Base-by-base conservation (phyloP, 139 green algal species). In the Chlamydomonas urium region DNA sequence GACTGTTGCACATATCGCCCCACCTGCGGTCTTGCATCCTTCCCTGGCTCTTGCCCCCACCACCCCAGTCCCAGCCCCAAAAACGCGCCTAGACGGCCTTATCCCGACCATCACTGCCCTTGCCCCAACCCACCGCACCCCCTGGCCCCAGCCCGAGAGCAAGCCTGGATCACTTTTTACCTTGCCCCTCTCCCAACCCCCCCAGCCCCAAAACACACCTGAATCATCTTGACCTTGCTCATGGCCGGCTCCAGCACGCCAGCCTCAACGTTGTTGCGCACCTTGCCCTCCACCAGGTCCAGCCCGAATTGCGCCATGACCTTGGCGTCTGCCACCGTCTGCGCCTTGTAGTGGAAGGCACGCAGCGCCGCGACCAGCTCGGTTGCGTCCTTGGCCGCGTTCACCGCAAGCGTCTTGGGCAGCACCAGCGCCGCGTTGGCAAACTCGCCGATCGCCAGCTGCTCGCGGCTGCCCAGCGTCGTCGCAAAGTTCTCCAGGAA, bases 391-490 rank as follows among this genome's bases (percentile, higher is more conserved):
- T 97, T 95, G 4, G 91, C 92, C 1, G 92, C 92, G 73, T 98
- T 98, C 33, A 98, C 93, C 1, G 90, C 86, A 33, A 97, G 82
- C 32, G 86, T 90, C 81, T 98, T 97, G 61, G 94, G 82, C 8
- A 88, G 71, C 36, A 89, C 83, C 60, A 89, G 75, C 42, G 79
- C 60, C 24, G 83, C 72, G 38, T 85, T 82, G n/a, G 83, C 83
- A 95, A 97, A 79, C 82, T 93, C 80, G 90, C 93, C 50, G 92
- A 99, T 98, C 28, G 96, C 95, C 38, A 99, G 88, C 90, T 99
- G 96, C 85, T 99, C 96, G 21, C 96, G 79, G 33, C 79, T 91
- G 37, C 93, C 93, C 33, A 99, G 83, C 8, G 91, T 97, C 38
- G 89, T 98, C 48, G 96, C 96, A 80, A 97, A 96, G 71, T 82